A percentile compares a stretch with the other conserved stretches of the same genome.
These are phyloP conservation scores for Metschnikowia borealis DNA, from an alignment of 805 yeast species.

Conservation along the genomic window DNA sequence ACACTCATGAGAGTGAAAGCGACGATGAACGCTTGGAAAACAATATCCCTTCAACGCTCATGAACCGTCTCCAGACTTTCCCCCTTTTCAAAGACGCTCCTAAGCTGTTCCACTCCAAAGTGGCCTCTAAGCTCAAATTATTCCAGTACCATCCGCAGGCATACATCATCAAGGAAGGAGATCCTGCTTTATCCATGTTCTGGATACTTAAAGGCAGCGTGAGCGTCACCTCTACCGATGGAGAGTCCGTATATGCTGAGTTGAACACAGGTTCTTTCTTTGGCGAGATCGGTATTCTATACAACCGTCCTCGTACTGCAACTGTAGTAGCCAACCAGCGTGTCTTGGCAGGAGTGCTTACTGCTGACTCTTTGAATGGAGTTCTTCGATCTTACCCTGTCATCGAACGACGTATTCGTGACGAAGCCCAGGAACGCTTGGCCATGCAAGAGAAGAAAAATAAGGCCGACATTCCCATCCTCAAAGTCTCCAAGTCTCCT, in stretches of 20 bases:
- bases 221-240: slow-evolving; percentile 73
- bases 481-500: slow-evolving; percentile 17
- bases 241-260: slow-evolving; percentile 71
- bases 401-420: slow-evolving; percentile 65
- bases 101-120: slow-evolving; percentile 53
- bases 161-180: slow-evolving; percentile 66
- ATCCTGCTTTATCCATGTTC: slow-evolving; percentile 71
- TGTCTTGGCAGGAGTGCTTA: slow-evolving; percentile 64
- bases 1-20: slow-evolving; percentile 5
- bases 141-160: slow-evolving; percentile 66
- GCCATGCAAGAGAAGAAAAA: slow-evolving; percentile 65
- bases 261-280: slow-evolving; percentile 65
- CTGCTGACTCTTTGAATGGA: slow-evolving; percentile 55
- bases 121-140: slow-evolving; percentile 54
- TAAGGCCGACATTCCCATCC: slow-evolving; percentile 35
- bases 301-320: slow-evolving; percentile 74
- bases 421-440: slow-evolving; percentile 75
- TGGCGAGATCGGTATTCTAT: slow-evolving; percentile 76
- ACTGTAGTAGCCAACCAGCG: slow-evolving; percentile 68
- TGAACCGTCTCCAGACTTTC: slow-evolving; percentile 52
- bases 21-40: slow-evolving; percentile 11
- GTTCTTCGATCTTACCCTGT: slow-evolving; percentile 61
- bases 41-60: slow-evolving; percentile 48
- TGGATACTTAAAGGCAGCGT: slow-evolving; percentile 77
- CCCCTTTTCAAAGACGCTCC: slow-evolving; percentile 69